A percentile compares a stretch with the other conserved stretches of the same genome.
phyloP scores from a whole-genome alignment of 176 grass and related monocot genomes.

The Dendrocalamus sinicus region DNA sequence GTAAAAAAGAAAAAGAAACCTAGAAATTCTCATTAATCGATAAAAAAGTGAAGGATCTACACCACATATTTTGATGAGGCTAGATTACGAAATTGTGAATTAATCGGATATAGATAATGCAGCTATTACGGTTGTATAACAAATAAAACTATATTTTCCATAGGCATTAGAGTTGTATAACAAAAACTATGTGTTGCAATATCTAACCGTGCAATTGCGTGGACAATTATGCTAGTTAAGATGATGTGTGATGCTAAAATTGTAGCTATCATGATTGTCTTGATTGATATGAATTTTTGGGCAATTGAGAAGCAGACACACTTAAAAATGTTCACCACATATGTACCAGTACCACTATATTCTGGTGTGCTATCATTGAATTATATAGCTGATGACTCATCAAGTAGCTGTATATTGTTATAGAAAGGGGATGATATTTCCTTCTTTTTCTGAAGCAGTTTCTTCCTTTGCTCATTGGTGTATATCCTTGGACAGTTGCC shows the following conservation, averaged over 20 bases:
- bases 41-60: too few relatives aligned
- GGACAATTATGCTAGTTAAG: not conserved
- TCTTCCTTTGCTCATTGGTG: not conserved
- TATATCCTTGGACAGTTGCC: not conserved
- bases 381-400: not conserved
- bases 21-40: too few relatives aligned
- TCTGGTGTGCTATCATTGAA: slow-evolving; percentile 4
- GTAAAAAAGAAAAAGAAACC: too few relatives aligned
- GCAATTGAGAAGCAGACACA: not conserved
- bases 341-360: not conserved
- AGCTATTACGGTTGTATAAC: too few relatives aligned
- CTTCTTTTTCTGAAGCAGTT: slow-evolving; percentile 1
- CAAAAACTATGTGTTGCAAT: too few relatives aligned
- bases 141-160: too few relatives aligned
- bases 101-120: too few relatives aligned
- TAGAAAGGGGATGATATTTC: not conserved
- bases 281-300: not conserved
- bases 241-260: not conserved
- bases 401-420: not conserved
- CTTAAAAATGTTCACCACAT: not conserved
- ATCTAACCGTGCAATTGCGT: too few relatives aligned
- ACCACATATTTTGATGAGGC: too few relatives aligned
- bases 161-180: too few relatives aligned
- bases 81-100: too few relatives aligned
- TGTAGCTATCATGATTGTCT: not conserved